Percentiles rank a stretch among this genome's conserved stretches.
Conservation (phyloP, 495 filamentous ascomycete genomes). For the Penicillium odoratum region DNA sequence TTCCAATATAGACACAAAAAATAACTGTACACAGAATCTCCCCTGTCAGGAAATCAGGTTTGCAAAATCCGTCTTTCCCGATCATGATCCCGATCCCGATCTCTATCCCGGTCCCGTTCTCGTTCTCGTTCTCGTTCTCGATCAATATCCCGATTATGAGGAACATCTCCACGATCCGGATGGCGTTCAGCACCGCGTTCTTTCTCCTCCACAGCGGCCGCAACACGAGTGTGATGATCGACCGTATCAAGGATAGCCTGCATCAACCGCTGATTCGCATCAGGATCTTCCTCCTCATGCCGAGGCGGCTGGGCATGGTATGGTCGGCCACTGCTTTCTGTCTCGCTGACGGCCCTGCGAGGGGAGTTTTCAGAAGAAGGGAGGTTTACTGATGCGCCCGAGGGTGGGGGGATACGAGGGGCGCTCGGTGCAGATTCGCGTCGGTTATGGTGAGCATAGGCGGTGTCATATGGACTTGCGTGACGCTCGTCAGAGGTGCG, state of each 20-base stretch:
- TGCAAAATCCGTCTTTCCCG: conserved; percentile 5
- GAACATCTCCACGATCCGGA: conserved; percentile 11
- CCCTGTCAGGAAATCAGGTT: not conserved
- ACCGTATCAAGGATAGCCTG: conserved; percentile 50
- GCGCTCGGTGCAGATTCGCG: conserved; percentile 37
- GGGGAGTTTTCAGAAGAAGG: conserved; percentile 30
- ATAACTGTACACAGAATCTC: too few species aligned
- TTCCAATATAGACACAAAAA: not conserved
- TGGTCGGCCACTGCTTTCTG: conserved; percentile 27
- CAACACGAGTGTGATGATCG: conserved; percentile 41
- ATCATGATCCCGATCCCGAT: conserved; percentile 35
- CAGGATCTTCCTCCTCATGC: conserved; percentile 42
- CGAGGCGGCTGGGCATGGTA: conserved; percentile 20
- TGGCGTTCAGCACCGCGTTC: conserved; percentile 28
- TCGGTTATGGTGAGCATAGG: conserved; percentile 22
- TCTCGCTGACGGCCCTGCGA: conserved; percentile 46
- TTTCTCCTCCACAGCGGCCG: conserved; percentile 36
- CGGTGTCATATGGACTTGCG: conserved; percentile 7
- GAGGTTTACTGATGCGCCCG: conserved; percentile 13
- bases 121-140: conserved; percentile 15
- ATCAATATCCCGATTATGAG: conserved; percentile 11
- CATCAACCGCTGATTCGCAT: conserved; percentile 48
- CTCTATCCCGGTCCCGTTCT: conserved; percentile 22
- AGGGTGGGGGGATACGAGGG: conserved; percentile 16
- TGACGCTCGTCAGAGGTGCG: conserved; percentile 21